Percentiles rank a stretch among this genome's conserved stretches.
phyloP scores from a whole-genome alignment of 768 basidiomycete genomes.

The Candolleomyces efflorescens region DNA sequence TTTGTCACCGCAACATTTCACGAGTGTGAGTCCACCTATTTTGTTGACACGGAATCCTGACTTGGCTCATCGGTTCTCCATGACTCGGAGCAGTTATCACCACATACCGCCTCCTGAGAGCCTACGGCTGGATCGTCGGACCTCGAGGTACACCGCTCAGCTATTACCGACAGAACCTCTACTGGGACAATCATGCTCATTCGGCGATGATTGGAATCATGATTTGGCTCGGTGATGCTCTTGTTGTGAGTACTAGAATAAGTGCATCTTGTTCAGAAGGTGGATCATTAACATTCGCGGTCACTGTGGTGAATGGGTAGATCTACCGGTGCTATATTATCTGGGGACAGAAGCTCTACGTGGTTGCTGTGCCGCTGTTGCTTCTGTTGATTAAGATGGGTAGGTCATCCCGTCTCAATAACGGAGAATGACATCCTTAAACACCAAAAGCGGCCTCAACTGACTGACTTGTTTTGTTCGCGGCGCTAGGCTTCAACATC shows the following conservation, averaged over 20 bases:
- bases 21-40: slow-evolving; percentile 13
- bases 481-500: slow-evolving; percentile 15
- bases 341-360: slow-evolving; percentile 16
- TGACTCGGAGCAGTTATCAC: slow-evolving; percentile 6
- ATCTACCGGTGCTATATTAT: slow-evolving; percentile 26
- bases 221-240: slow-evolving; percentile 25
- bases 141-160: slow-evolving; percentile 7
- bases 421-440: neutral
- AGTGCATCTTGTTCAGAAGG: neutral
- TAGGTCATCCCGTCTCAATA: neutral
- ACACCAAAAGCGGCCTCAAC: neutral
- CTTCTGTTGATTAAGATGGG: slow-evolving; percentile 19
- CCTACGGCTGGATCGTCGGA: slow-evolving; percentile 17
- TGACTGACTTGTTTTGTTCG: neutral
- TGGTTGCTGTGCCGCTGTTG: slow-evolving; percentile 18
- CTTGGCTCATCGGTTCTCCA: neutral
- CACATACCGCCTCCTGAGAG: slow-evolving; percentile 22
- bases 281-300: too few species aligned
- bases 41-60: too few species aligned
- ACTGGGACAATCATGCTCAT: slow-evolving; percentile 21
- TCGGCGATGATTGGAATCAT: slow-evolving; percentile 19
- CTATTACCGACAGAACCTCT: slow-evolving; percentile 18
- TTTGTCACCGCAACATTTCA: slow-evolving; percentile 20
- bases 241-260: slow-evolving; percentile 18
- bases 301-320: slow-evolving; percentile 7